phyloP scores from a whole-genome alignment of 768 basidiomycete genomes.

The Suillus subalutaceus region DNA sequence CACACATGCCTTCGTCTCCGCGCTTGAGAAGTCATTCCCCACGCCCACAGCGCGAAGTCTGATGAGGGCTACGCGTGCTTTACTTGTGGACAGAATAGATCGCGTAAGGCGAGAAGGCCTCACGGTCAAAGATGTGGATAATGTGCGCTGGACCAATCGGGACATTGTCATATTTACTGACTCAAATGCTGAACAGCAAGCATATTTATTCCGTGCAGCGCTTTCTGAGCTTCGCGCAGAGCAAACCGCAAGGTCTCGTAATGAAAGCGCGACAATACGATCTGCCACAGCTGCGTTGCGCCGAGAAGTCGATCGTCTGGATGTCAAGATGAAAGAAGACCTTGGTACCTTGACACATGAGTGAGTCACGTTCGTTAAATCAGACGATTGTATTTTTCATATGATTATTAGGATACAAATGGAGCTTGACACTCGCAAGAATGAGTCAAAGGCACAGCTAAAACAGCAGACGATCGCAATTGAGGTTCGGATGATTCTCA shows the following conservation, averaged over 20 bases:
- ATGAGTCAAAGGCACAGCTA: constrained; percentile 81
- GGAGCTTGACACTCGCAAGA: constrained; percentile 93
- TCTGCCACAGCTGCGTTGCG: constrained; percentile 75
- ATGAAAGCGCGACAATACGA: constrained; percentile 83
- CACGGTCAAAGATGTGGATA: constrained; percentile 78
- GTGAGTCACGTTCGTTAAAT: constrained; percentile 48
- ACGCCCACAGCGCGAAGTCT: constrained; percentile 73
- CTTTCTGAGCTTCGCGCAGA: constrained; percentile 89
- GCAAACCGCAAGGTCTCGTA: constrained; percentile 77
- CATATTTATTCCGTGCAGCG: constrained; percentile 93
- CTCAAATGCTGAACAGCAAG: constrained; percentile 62
- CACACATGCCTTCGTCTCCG: constrained; percentile 76
- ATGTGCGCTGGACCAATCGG: constrained; percentile 50
- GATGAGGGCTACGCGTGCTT: constrained; percentile 82
- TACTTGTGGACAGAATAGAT: constrained; percentile 76
- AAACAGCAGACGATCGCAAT: constrained; percentile 85
- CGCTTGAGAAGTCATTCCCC: constrained; percentile 74
- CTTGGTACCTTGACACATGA: constrained; percentile 89
- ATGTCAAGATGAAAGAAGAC: constrained; percentile 94
- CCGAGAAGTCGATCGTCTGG: constrained; percentile 82
- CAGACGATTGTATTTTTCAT: neutral
- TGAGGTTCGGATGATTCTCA: constrained; percentile 52
- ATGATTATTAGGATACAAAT: constrained; percentile 79
- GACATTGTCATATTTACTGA: constrained; percentile 3
- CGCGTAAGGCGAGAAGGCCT: constrained; percentile 73